These are phyloP conservation scores for Boehmeria nivea DNA, from an alignment of 306 rosid species.

Conservation along the genomic window DNA sequence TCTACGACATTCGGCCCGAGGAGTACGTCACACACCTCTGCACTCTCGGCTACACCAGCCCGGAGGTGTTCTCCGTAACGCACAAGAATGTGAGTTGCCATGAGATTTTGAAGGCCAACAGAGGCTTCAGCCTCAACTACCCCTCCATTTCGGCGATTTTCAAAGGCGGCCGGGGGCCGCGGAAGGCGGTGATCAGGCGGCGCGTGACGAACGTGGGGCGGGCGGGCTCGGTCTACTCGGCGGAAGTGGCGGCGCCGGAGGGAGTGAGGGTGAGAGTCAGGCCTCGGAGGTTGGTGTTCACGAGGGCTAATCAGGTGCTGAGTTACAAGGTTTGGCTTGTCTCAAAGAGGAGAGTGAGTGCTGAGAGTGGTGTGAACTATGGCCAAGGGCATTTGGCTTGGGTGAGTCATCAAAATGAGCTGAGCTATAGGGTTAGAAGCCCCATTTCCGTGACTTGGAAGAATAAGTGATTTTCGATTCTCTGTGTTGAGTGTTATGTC, in stretches of 20 bases:
- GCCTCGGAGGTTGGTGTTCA: conserved; percentile 50
- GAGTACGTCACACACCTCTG: conserved; percentile 74
- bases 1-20: conserved; percentile 63
- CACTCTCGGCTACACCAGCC: conserved; percentile 61
- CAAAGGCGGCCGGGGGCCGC: conserved; percentile 38
- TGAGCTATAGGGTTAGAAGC: conserved; percentile 59
- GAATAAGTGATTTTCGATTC: conserved; percentile 6
- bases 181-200: conserved; percentile 39
- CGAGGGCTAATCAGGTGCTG: conserved; percentile 45
- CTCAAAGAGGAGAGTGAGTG: conserved; percentile 52
- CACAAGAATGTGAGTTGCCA: conserved; percentile 71
- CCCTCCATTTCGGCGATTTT: conserved; percentile 66
- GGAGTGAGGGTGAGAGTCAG: conserved; percentile 65
- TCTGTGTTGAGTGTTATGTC: background rate
- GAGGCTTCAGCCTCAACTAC: conserved; percentile 79
- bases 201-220: conserved; percentile 65
- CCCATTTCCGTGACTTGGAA: conserved; percentile 84
- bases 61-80: conserved; percentile 64
- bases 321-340: conserved; percentile 50
- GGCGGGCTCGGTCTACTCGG: conserved; percentile 59
- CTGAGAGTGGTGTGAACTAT: conserved; percentile 11
- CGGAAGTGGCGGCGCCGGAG: conserved; percentile 62
- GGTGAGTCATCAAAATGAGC: conserved; percentile 42
- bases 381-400: conserved; percentile 76
- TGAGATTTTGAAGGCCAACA: conserved; percentile 40